Evolutionary conservation across 805 yeast genomes (phyloP), one percentile per base, ranked within the genome.

Genomic region (Peterozyma xylosa): DNA sequence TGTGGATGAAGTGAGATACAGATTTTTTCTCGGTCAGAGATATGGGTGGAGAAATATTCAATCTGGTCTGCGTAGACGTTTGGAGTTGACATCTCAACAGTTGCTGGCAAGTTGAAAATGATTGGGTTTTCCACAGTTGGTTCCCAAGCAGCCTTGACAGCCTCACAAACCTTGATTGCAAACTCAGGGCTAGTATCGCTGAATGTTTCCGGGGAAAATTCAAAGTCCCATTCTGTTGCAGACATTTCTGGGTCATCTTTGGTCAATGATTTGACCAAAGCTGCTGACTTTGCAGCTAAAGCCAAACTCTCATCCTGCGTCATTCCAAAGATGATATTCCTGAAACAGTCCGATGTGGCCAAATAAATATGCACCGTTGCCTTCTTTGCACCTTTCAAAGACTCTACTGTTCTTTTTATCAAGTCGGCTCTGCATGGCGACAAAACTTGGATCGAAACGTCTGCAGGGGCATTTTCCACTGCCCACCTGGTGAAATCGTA

Each of bases 401-500:
- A 69, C 55, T 83, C 91, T 14, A 83, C 83, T 2, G 90, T 83
- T 67, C 90, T 71, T 61, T 75, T 75, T 55, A 83, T 77, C 48
- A 83, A 69, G 49, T 79, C 85, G 55, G 82, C 89, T 63, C 91
- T 72, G n/a, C 84, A 79, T 59, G 81, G 91, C 30, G 84, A 82
- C 44, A 83, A 68, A 46, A 81, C 87, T 66, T 83, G 91, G 53
- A 83, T 78, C 35, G 73, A 61, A 16, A 83, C 90, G 56, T 82
- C 91, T 15, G 73, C 83, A 10, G 91, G 91, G 29, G 87, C 85
- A 54, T 78, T 76, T 59, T 81, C 86, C 37, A 83, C 88, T 6
- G 89, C 90, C 53, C 77, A 83, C 47, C 89, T 69, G 17, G 91
- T 83, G 68, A 83, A 83, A 62, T 83, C 91, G 56, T 83, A 83